These are phyloP conservation scores for Trichosporon ovoides DNA, from an alignment of 1,284 basidiomycete genomes.

Conservation along the genomic window DNA sequence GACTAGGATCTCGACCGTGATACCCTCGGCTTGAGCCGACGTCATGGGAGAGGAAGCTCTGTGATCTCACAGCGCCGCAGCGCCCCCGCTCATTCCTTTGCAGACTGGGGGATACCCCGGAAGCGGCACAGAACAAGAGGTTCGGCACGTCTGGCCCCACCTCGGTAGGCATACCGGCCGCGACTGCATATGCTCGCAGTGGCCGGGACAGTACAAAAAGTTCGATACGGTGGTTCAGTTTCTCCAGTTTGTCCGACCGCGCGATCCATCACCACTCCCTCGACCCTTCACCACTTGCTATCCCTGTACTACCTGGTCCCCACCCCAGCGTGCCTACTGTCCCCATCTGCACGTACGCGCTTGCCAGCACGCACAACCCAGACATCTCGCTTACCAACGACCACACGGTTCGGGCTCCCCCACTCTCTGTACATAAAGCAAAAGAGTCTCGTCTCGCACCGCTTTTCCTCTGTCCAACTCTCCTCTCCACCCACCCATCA, in stretches of 20 bases:
- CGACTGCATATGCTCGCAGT: background rate
- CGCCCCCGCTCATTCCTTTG: background rate
- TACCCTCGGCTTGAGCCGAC: slow-evolving; percentile 3
- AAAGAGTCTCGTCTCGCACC: background rate
- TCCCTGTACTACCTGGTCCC: background rate
- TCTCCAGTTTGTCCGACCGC: slow-evolving; percentile 16
- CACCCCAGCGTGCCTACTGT: background rate
- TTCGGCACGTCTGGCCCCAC: background rate
- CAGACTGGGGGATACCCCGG: background rate
- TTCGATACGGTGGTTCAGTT: slow-evolving; percentile 6
- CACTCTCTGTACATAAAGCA: slow-evolving; percentile 8
- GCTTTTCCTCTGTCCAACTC: background rate
- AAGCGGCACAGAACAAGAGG: background rate
- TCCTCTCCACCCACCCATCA: slow-evolving; percentile 4
- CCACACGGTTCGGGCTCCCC: background rate
- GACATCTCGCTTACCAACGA: background rate
- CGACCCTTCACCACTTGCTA: background rate
- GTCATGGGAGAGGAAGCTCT: background rate
- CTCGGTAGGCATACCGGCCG: background rate
- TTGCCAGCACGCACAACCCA: background rate
- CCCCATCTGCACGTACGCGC: background rate
- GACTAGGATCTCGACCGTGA: background rate
- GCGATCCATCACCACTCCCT: background rate
- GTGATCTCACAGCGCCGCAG: background rate
- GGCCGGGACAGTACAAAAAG: slow-evolving; percentile 5